Evolutionary conservation across 2,329 filamentous ascomycete genomes (phyloP).

Genomic region (Curvularia verruculosa): DNA sequence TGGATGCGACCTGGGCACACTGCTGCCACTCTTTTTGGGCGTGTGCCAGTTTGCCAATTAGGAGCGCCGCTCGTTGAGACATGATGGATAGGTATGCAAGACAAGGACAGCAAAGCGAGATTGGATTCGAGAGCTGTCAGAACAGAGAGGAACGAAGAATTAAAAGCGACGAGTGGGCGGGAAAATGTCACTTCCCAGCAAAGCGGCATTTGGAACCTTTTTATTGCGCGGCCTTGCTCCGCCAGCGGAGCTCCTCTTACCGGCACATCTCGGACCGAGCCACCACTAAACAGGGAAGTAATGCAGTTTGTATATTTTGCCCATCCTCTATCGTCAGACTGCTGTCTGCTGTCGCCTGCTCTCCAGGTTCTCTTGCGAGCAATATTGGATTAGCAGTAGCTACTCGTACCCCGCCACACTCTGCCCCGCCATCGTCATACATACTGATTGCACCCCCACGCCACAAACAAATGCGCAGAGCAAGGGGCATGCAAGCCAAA

Average conservation of each 20-base stretch:
- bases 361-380: constrained; percentile 16
- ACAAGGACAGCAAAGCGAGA: neutral
- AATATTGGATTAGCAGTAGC: constrained; percentile 5
- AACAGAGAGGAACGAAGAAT: neutral
- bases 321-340: neutral
- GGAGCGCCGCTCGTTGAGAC: constrained; percentile 49
- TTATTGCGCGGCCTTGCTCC: constrained; percentile 21
- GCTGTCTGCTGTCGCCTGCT: neutral
- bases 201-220: constrained; percentile 27
- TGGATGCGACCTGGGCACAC: constrained; percentile 40
- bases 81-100: constrained; percentile 23
- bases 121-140: neutral
- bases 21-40: constrained; percentile 56
- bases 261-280: constrained; percentile 34
- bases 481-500: neutral
- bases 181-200: constrained; percentile 8
- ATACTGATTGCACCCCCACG: neutral
- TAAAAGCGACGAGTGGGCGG: constrained; percentile 1
- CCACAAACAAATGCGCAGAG: neutral
- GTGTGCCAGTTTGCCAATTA: constrained; percentile 55
- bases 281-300: neutral
- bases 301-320: constrained; percentile 21
- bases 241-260: constrained; percentile 18
- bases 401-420: constrained; percentile 13
- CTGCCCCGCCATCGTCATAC: constrained; percentile 14